Evolutionary conservation across 768 basidiomycete genomes (phyloP), one percentile per base, ranked within the genome.

Genomic region (Butyriboletus loyo): DNA sequence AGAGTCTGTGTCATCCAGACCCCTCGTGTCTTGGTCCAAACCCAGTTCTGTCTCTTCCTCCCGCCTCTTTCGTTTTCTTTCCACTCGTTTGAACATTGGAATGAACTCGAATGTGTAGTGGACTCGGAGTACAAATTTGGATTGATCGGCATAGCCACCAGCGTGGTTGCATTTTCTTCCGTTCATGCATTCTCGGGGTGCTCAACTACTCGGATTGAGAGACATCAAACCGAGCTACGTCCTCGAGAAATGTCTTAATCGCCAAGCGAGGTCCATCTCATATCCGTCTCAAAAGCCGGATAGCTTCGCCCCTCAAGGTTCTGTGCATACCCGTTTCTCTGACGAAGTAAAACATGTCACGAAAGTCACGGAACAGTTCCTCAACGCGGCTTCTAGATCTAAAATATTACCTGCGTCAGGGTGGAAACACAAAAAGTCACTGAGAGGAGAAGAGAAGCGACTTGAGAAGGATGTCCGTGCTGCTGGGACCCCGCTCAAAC

Each of bases 41-140:
- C 82, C 85, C 32, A 86, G 75, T 46, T 81, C 78, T 65, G 85
- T 84, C 55, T 86, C 86, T 57, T 84, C 75, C 60, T 84, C 75
- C 53, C 75, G 77, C 60, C 78, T 84, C 60, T 75, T 76, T 24
- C 76, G 78, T 41, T 84, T 78, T 65, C 84, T 89, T 58, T 84
- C 84, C 7, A 89, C 76, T 53, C 89, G 81, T 71, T 92, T 91
- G 76, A 89, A 89, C 89, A 91, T 91, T 43, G 38, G 31, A 32
- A 37, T 34, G 41, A 39, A 17, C 6, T 17, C 25, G 21, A 37
- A 7, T 10, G 32, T 11, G 10, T 21, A 13, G 17, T 22, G 22
- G 8, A n/a, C 1, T 24, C 6, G 14, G 19, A 14, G 42, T 21
- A 21, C 14, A 21, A 34, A 22, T 27, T 25, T 46, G 22, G 19